Evolutionary conservation across 2,329 filamentous ascomycete species (phyloP).

Genomic region (Botrytis pseudocinerea): DNA sequence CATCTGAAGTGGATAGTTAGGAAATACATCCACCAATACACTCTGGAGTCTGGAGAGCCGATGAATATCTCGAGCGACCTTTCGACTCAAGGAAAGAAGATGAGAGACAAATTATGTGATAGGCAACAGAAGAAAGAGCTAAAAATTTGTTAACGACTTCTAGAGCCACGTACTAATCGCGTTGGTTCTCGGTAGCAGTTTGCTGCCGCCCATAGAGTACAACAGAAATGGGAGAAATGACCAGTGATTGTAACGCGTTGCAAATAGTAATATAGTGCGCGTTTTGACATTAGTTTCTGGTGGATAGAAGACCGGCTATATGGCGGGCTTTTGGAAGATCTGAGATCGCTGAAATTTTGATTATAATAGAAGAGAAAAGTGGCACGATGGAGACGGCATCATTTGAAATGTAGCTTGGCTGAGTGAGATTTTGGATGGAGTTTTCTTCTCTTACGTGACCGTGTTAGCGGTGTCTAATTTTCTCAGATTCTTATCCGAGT

Average conservation of each 20-base stretch:
- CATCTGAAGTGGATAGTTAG: background rate
- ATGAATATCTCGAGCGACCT: background rate
- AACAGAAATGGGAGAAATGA: background rate
- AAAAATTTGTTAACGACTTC: background rate
- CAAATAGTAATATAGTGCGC: background rate
- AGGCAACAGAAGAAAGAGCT: background rate
- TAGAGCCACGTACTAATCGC: background rate
- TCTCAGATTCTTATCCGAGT: background rate
- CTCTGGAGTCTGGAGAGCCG: background rate
- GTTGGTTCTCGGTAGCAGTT: background rate
- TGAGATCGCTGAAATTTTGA: background rate
- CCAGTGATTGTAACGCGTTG: background rate
- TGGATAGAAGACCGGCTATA: background rate
- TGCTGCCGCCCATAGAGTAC: background rate
- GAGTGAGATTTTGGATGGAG: background rate
- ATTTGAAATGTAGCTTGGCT: background rate
- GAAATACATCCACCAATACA: background rate
- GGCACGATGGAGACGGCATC: background rate
- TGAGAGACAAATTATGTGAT: accelerated
- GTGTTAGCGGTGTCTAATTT: background rate
- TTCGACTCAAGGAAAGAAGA: background rate
- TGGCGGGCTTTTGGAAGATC: accelerated
- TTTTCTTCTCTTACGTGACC: background rate
- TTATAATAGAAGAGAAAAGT: background rate
- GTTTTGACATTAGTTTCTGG: too few species aligned